These are phyloP conservation scores for Solanum bulbocastanum DNA, from an alignment of 257 asterid species.

Conservation along the genomic window DNA sequence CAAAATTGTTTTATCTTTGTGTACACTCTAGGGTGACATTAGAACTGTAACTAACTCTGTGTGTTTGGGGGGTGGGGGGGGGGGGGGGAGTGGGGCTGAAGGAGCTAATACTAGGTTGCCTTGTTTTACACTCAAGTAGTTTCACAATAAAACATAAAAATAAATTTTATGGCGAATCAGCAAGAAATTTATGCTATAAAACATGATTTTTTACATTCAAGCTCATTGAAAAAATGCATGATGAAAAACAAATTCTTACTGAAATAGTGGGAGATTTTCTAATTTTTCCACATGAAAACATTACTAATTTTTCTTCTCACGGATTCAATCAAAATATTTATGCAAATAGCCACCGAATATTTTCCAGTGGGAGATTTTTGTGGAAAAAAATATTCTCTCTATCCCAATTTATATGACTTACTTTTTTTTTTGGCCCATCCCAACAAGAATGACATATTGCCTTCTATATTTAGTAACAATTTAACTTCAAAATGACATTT, in stretches of 20 bases:
- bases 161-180: not conserved
- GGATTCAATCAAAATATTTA: not conserved
- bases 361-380: not conserved
- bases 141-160: too few relatives aligned
- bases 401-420: not conserved
- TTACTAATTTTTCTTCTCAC: not conserved
- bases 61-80: too few relatives aligned
- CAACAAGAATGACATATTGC: not conserved
- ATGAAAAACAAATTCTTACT: not conserved
- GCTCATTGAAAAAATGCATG: not conserved
- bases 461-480: not conserved
- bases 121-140: constrained; percentile 20
- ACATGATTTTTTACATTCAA: not conserved
- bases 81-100: too few relatives aligned
- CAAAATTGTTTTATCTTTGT: not conserved
- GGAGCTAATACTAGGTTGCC: constrained; percentile 9
- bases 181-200: not conserved
- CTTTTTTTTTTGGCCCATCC: too few relatives aligned
- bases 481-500: not conserved
- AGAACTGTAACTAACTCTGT: not conserved
- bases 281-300: not conserved
- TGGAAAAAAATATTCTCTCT: not conserved
- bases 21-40: constrained; percentile 13
- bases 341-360: not conserved
- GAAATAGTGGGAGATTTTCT: not conserved